Percentiles rank a stretch among this genome's conserved stretches.
phyloP scores from a whole-genome alignment of 2,329 filamentous ascomycete species.

The Aureobasidium sp. region DNA sequence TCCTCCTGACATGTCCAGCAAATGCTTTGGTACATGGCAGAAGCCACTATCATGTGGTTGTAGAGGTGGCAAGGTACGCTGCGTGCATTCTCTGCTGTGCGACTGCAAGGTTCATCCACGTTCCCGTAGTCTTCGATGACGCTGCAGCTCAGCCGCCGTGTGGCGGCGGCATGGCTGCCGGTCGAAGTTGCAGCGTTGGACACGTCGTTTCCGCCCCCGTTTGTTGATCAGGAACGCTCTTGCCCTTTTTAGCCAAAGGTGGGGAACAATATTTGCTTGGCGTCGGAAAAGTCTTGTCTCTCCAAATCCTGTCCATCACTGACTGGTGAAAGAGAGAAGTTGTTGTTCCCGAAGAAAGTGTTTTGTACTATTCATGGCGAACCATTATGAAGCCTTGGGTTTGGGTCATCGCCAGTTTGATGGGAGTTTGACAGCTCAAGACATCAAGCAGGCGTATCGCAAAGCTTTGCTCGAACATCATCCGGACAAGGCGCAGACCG shows the following conservation, averaged over 20 bases:
- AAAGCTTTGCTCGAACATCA: constrained; percentile 48
- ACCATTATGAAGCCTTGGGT: constrained; percentile 24
- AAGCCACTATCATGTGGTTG: background rate
- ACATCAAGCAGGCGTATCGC: constrained; percentile 48
- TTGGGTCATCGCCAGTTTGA: constrained; percentile 17
- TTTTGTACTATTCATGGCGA: constrained; percentile 11
- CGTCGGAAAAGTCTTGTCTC: constrained; percentile 1
- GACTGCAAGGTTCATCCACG: constrained; percentile 6
- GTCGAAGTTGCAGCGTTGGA: constrained; percentile 6
- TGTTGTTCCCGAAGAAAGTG: background rate
- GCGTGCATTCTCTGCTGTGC: background rate
- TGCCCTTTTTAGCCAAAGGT: constrained; percentile 1
- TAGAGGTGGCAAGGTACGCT: background rate
- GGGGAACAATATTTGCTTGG: constrained; percentile 7
- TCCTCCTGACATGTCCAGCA: constrained; percentile 1
- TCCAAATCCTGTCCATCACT: background rate
- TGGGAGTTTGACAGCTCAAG: constrained; percentile 17
- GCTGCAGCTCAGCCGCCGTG: constrained; percentile 4
- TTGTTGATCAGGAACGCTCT: constrained; percentile 4
- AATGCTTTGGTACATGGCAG: background rate
- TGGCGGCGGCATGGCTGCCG: constrained; percentile 4
- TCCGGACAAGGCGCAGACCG: constrained; percentile 42
- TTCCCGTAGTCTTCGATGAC: constrained; percentile 6
- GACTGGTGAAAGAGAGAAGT: background rate
- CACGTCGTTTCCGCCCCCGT: background rate